These are phyloP conservation scores for Penicillium canariense DNA, from an alignment of 495 filamentous ascomycete species.

Conservation along the genomic window DNA sequence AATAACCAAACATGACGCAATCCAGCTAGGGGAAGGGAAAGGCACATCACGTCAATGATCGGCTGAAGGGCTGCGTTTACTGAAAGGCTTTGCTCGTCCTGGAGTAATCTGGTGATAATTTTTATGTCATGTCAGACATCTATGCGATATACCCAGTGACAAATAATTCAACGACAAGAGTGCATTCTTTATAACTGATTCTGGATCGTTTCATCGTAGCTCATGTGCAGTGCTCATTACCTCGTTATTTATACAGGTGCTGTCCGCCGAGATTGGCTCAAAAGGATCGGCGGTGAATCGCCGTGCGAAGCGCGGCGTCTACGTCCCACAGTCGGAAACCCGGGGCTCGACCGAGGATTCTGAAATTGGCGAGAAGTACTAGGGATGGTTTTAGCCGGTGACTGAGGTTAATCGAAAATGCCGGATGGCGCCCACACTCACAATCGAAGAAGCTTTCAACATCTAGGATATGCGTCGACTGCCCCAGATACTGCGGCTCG, in stretches of 20 bases:
- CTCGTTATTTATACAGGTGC: background rate
- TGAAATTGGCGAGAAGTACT: conserved; percentile 25
- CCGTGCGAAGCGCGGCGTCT: conserved; percentile 22
- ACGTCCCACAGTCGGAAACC: conserved; percentile 28
- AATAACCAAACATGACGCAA: conserved; percentile 1
- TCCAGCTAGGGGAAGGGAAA: background rate
- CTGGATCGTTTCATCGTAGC: background rate
- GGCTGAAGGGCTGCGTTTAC: background rate
- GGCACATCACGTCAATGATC: background rate
- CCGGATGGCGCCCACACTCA: conserved; percentile 10
- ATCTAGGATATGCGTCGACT: conserved; percentile 22
- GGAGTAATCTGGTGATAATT: conserved; percentile 1
- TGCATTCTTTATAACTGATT: background rate
- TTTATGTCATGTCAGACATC: conserved; percentile 7
- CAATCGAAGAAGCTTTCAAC: conserved; percentile 30
- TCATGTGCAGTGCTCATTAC: background rate
- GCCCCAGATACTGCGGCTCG: background rate
- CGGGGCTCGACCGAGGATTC: conserved; percentile 29
- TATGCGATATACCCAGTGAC: conserved; percentile 19
- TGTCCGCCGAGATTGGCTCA: background rate
- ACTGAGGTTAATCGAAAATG: background rate
- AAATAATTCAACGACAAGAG: conserved; percentile 6
- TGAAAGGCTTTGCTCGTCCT: background rate
- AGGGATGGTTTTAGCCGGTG: background rate
- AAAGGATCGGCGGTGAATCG: conserved; percentile 18